Conservation (phyloP, 2,329 filamentous ascomycete genomes). For the Alternaria gansuensis region DNA sequence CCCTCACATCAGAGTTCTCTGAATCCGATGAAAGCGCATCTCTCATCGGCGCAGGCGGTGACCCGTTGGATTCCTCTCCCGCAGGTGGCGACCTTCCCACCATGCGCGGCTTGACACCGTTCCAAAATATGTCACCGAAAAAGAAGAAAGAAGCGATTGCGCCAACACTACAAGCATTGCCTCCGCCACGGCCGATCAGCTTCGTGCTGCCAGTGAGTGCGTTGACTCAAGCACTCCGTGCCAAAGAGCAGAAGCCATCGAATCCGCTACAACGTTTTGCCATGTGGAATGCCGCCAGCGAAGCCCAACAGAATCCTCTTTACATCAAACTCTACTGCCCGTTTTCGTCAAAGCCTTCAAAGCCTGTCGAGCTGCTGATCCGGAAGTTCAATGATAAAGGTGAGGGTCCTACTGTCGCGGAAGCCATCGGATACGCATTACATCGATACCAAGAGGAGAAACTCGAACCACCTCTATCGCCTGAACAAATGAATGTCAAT, state of each 20-base stretch:
- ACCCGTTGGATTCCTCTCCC: conserved; percentile 65
- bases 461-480: conserved; percentile 70
- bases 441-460: conserved; percentile 83
- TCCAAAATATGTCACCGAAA: conserved; percentile 65
- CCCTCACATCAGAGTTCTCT: conserved; percentile 53
- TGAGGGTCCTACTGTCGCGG: conserved; percentile 75
- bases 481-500: conserved; percentile 77
- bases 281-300: conserved; percentile 78
- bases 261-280: conserved; percentile 81
- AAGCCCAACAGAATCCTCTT: conserved; percentile 71
- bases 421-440: conserved; percentile 81
- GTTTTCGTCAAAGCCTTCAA: conserved; percentile 70
- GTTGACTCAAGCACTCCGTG: conserved; percentile 75
- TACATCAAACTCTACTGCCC: conserved; percentile 80
- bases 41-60: conserved; percentile 71
- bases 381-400: conserved; percentile 74
- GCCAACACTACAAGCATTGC: conserved; percentile 69
- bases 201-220: conserved; percentile 74
- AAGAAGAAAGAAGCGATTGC: conserved; percentile 61
- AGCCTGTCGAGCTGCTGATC: conserved; percentile 76
- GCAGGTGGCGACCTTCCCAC: conserved; percentile 54
- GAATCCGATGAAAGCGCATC: conserved; percentile 69
- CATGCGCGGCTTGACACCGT: conserved; percentile 55
- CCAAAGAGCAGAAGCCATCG: conserved; percentile 72
- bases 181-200: conserved; percentile 76